phyloP scores from a whole-genome alignment of 2,329 filamentous ascomycete genomes.

The Verticillium alfalfae region DNA sequence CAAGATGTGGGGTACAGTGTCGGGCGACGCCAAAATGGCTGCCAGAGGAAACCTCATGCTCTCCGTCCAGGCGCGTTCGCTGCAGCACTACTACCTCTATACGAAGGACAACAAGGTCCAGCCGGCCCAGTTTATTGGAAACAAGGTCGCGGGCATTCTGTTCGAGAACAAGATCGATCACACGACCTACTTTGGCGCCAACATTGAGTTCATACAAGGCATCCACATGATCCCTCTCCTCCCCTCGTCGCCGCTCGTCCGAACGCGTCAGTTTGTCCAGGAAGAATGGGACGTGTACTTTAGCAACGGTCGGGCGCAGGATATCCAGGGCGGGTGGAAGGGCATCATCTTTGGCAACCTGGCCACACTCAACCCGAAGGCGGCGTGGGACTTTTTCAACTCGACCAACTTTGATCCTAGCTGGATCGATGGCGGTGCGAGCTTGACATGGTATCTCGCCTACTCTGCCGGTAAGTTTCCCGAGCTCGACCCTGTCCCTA shows the following conservation, averaged over 20 bases:
- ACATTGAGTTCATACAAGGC: slow-evolving; percentile 66
- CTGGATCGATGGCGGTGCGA: slow-evolving; percentile 78
- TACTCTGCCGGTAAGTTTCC: slow-evolving; percentile 63
- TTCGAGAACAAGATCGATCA: slow-evolving; percentile 97
- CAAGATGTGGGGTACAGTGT: slow-evolving; percentile 88
- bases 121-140: slow-evolving; percentile 71
- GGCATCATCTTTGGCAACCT: slow-evolving; percentile 80
- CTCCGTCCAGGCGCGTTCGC: slow-evolving; percentile 65
- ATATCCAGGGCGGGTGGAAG: slow-evolving; percentile 73
- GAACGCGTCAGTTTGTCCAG: slow-evolving; percentile 63
- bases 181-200: slow-evolving; percentile 78
- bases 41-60: slow-evolving; percentile 76
- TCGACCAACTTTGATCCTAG: slow-evolving; percentile 56
- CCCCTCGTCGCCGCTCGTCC: slow-evolving; percentile 61
- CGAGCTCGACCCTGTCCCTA: not conserved
- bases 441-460: slow-evolving; percentile 78
- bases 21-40: slow-evolving; percentile 73
- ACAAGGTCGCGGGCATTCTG: slow-evolving; percentile 66
- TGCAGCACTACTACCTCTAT: slow-evolving; percentile 82
- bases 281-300: slow-evolving; percentile 86
- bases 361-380: slow-evolving; percentile 66
- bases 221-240: slow-evolving; percentile 81
- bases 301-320: slow-evolving; percentile 56
- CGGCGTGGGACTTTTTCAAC: slow-evolving; percentile 72
- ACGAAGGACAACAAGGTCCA: slow-evolving; percentile 61